Evolutionary conservation across 345 rosid genomes (phyloP).

Genomic region (Gossypium sturtianum): DNA sequence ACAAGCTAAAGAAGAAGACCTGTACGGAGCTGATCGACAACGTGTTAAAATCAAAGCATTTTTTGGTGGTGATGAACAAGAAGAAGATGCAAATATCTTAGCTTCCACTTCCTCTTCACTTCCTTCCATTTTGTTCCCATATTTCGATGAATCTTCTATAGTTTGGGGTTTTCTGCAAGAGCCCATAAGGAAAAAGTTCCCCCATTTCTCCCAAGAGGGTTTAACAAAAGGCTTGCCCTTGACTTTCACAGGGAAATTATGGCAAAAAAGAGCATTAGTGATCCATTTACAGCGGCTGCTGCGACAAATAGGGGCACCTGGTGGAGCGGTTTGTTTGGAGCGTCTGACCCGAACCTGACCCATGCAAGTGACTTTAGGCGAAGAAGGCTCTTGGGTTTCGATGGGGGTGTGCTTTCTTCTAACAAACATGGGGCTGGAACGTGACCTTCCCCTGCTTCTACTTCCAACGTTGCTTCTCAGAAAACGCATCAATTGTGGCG

Average conservation of each 20-base stretch:
- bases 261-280: constrained; percentile 28
- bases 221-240: constrained; percentile 24
- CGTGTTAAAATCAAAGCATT: constrained; percentile 67
- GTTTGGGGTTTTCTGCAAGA: constrained; percentile 22
- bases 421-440: constrained; percentile 76
- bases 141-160: constrained; percentile 26
- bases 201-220: constrained; percentile 42
- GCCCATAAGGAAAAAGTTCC: constrained; percentile 16
- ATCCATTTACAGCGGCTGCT: constrained; percentile 50
- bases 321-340: constrained; percentile 30
- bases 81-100: constrained; percentile 33
- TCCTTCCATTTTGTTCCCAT: constrained; percentile 15
- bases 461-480: constrained; percentile 58
- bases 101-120: constrained; percentile 22
- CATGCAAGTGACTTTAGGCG: constrained; percentile 97
- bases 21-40: constrained; percentile 81
- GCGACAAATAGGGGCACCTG: constrained; percentile 12
- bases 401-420: constrained; percentile 44
- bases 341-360: constrained; percentile 83
- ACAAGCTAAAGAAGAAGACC: constrained; percentile 70
- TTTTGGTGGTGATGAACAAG: constrained; percentile 54
- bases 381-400: constrained; percentile 82
- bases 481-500: constrained; percentile 84
- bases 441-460: constrained; percentile 72
- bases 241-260: constrained; percentile 17